Evolutionary conservation across 352 stramenopile species (phyloP).

Genomic region (Salisapilia sapeloensis): DNA sequence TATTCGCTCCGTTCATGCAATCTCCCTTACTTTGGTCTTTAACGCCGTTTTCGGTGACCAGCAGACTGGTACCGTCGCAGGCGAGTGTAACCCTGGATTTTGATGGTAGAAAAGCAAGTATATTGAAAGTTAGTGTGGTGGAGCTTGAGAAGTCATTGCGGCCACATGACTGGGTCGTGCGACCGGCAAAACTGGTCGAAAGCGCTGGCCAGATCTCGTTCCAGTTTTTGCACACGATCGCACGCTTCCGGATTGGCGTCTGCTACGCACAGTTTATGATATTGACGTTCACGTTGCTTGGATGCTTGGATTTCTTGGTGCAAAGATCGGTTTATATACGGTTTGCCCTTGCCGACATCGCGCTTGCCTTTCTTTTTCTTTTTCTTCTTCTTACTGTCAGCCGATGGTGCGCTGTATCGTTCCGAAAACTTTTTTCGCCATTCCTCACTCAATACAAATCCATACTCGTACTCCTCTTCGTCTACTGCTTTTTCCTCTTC

Average conservation of each 20-base stretch:
- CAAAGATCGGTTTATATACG: no score
- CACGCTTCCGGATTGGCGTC: background rate
- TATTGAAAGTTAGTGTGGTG: no score
- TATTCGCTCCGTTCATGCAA: slow-evolving; percentile 17
- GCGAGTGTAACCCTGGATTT: no score
- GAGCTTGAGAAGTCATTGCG: no score
- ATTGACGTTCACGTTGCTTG: slow-evolving; percentile 5
- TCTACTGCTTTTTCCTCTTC: slow-evolving; percentile 1
- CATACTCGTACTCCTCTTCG: slow-evolving; percentile 45
- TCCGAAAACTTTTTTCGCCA: slow-evolving; percentile 39
- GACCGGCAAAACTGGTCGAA: slow-evolving; percentile 57
- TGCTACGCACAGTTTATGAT: background rate
- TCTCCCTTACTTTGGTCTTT: slow-evolving; percentile 6
- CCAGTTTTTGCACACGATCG: slow-evolving; percentile 10
- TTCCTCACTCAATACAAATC: slow-evolving; percentile 51
- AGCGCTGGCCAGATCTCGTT: slow-evolving; percentile 24
- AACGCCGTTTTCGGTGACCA: slow-evolving; percentile 5
- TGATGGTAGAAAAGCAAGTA: no score
- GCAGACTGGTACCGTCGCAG: no score
- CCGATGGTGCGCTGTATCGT: slow-evolving; percentile 2
- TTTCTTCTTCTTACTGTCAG: slow-evolving; percentile 1
- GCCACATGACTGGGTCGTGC: slow-evolving; percentile 41
- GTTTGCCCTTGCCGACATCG: slow-evolving; percentile 1
- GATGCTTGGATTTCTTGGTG: slow-evolving; percentile 2
- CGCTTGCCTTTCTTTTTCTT: background rate